Evolutionary conservation across 2,329 filamentous ascomycete genomes (phyloP).

Genomic region (Botrytis cinerea): DNA sequence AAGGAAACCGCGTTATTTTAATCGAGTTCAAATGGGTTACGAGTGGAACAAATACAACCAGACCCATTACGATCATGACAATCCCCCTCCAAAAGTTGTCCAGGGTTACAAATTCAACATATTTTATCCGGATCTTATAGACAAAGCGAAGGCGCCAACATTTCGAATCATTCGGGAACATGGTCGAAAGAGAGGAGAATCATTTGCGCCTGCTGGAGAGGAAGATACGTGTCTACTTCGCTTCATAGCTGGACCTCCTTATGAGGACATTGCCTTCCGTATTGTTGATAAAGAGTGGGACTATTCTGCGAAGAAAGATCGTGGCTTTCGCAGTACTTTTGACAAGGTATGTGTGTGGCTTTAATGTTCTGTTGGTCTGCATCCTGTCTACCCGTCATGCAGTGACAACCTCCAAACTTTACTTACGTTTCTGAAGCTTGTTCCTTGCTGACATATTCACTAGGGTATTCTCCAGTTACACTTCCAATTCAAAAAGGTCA

Average conservation of each 20-base stretch:
- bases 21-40: conserved; percentile 97
- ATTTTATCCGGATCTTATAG: conserved; percentile 96
- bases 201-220: conserved; percentile 88
- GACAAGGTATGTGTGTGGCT: conserved; percentile 72
- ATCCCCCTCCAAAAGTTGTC: conserved; percentile 95
- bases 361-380: not conserved
- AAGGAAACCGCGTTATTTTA: conserved; percentile 95
- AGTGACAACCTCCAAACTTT: conserved; percentile 14
- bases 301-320: conserved; percentile 91
- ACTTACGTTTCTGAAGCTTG: conserved; percentile 11
- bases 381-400: conserved; percentile 7
- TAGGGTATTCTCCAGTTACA: conserved; percentile 94
- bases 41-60: conserved; percentile 99
- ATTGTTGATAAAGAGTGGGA: conserved; percentile 99
- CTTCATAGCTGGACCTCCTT: conserved; percentile 92
- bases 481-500: conserved; percentile 97
- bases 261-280: conserved; percentile 94
- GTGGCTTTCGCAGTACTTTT: conserved; percentile 94
- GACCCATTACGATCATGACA: conserved; percentile 98
- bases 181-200: conserved; percentile 85
- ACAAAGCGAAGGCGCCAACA: conserved; percentile 90
- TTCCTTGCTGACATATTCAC: conserved; percentile 39
- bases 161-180: conserved; percentile 95
- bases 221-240: conserved; percentile 96
- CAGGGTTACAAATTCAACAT: conserved; percentile 99